phyloP scores from a whole-genome alignment of 306 rosid genomes.

The Vigna radiata region DNA sequence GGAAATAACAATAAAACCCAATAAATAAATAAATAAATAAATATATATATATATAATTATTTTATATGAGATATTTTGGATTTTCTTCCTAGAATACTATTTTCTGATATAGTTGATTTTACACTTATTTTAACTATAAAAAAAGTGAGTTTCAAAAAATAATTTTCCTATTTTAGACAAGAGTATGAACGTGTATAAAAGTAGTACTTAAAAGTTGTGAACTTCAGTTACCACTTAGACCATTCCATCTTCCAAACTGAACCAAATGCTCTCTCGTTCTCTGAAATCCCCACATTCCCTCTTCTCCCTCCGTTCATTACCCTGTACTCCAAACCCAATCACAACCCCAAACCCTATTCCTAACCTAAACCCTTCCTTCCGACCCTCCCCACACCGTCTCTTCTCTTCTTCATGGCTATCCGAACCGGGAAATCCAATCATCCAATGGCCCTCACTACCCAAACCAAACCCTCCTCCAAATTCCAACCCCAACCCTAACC shows the following conservation, averaged over 20 bases:
- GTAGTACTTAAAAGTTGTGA: no score
- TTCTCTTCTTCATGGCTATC: slow-evolving; percentile 65
- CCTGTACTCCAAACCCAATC: slow-evolving; percentile 37
- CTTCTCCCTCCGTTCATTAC: slow-evolving; percentile 30
- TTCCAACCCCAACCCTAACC: slow-evolving; percentile 1
- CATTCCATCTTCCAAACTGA: neutral
- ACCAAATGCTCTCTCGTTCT: slow-evolving; percentile 42
- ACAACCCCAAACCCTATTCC: slow-evolving; percentile 40
- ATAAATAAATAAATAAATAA: no score
- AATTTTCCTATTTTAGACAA: no score
- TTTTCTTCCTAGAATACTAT: no score
- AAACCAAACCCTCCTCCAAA: slow-evolving; percentile 7
- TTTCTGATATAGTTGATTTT: no score
- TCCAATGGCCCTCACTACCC: slow-evolving; percentile 44
- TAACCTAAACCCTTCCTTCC: slow-evolving; percentile 1
- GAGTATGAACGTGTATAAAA: no score
- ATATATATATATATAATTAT: no score
- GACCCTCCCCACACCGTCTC: slow-evolving; percentile 38
- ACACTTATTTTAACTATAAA: no score
- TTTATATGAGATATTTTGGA: no score
- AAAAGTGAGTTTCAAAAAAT: no score
- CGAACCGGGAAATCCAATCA: slow-evolving; percentile 57
- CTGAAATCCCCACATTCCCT: slow-evolving; percentile 36
- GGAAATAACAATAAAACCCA: no score
- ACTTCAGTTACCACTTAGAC: no score